Base-by-base conservation (phyloP, 1,139 yeast species). In the Debaryomyces subglobosus region DNA sequence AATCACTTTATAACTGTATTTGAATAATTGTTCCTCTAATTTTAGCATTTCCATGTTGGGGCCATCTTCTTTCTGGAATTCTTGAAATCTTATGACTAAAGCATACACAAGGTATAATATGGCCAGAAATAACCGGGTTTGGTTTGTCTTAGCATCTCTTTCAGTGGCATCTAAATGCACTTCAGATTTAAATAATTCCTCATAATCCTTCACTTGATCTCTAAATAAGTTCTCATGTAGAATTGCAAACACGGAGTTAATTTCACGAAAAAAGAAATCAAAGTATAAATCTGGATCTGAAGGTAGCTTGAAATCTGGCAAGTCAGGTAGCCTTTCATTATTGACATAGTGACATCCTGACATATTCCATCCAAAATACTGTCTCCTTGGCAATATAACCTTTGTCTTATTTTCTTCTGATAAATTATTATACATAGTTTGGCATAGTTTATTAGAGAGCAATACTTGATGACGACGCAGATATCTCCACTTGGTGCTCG, bases 311-410 rank as follows among this genome's bases (percentile, higher is more conserved):
- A 62, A 43, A 6, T 62, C 62, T 4, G 78, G 77, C 3, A 61
- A 44, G 4, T 63, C 60, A 3, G 82, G 80, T 18, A 79, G 61
- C 6, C 62, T 62, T 36, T 76, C 76, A 5, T 74, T 67, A 23
- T 64, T 63, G 16, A 81, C 56, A 57, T 80, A 84, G 53, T 77
- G 78, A 18, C 74, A 74, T 1, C 89, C 88, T 33, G 81, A 72
- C 79, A 83, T 69, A 59, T 84, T 84, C 88, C 88, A 84, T 13
- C 86, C 88, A 57, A 81, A 84, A 52, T 74, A 79, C 58, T 84
- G 89, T 16, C 74, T 67, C 49, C 89, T 63, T 3, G 89, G 89
- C 10, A 79, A 57, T 4, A 68, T 60, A 5, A 82, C 74, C 36
- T 68, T 62, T 33, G 63, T 58, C 46, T 69, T 66, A 54, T 70